These are phyloP conservation scores for Cladosporium sp. DNA, from an alignment of 2,329 filamentous ascomycete species.

Conservation along the genomic window DNA sequence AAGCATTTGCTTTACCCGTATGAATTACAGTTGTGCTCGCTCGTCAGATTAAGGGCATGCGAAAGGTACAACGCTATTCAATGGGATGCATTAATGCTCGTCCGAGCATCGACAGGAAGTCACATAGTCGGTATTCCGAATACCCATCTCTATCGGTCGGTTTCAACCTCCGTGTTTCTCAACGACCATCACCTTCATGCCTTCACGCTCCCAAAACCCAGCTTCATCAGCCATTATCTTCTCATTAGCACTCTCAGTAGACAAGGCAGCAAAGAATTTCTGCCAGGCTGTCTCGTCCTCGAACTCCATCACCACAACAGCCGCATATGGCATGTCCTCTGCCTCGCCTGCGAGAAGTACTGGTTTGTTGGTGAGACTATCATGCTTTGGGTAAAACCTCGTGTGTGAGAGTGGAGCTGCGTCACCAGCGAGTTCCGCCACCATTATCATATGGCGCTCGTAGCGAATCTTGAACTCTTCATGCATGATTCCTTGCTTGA, in stretches of 20 bases:
- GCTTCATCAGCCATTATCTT: slow-evolving; percentile 6
- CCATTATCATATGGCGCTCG: slow-evolving; percentile 8
- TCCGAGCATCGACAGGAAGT: not conserved
- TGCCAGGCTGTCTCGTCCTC: not conserved
- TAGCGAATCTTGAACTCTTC: not conserved
- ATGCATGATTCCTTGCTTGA: not conserved
- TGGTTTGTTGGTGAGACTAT: not conserved
- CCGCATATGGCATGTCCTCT: not conserved
- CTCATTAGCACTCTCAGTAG: not conserved
- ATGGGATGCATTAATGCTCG: not conserved
- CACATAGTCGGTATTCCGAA: not conserved
- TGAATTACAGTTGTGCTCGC: not conserved
- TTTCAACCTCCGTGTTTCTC: not conserved
- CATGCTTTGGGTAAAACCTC: not conserved
- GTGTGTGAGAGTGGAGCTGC: slow-evolving; percentile 6
- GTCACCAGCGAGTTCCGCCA: not conserved
- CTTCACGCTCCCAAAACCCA: slow-evolving; percentile 6
- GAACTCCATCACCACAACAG: slow-evolving; percentile 1
- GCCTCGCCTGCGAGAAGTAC: not conserved
- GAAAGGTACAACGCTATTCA: not conserved
- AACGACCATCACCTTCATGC: slow-evolving; percentile 6
- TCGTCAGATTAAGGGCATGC: not conserved
- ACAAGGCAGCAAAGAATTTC: not conserved
- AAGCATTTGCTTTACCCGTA: not conserved
- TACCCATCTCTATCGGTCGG: not conserved